These are phyloP conservation scores for Globisporangium cylindrosporum DNA, from an alignment of 352 stramenopile genomes.

Conservation along the genomic window DNA sequence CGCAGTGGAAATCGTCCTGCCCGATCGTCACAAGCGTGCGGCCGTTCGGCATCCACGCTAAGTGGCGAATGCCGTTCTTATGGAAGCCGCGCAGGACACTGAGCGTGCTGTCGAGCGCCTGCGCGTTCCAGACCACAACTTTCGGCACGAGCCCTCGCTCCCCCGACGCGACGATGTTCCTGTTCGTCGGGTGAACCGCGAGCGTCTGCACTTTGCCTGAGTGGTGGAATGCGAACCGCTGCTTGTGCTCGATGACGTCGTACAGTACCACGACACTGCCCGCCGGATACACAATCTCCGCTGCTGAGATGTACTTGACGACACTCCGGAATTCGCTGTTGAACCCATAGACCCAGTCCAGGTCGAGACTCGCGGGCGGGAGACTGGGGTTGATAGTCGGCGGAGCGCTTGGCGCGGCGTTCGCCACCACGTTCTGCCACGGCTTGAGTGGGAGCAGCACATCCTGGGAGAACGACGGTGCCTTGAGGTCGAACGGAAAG, in stretches of 20 bases:
- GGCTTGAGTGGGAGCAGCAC: constrained; percentile 31
- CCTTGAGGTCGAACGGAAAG: constrained; percentile 44
- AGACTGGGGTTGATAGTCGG: constrained; percentile 47
- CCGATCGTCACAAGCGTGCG: constrained; percentile 64
- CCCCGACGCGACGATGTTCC: constrained; percentile 50
- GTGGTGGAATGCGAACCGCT: constrained; percentile 65
- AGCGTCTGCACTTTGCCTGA: constrained; percentile 56
- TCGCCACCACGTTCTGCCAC: constrained; percentile 63
- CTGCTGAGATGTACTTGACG: constrained; percentile 59
- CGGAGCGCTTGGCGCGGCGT: constrained; percentile 53
- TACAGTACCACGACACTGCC: constrained; percentile 66
- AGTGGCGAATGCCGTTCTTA: constrained; percentile 48
- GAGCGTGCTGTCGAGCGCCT: constrained; percentile 37
- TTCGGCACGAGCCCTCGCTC: constrained; percentile 58
- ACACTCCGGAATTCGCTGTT: constrained; percentile 64
- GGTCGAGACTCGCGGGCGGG: constrained; percentile 55
- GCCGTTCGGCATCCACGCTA: constrained; percentile 75
- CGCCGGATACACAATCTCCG: constrained; percentile 63
- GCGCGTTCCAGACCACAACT: constrained; percentile 65
- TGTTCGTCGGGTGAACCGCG: constrained; percentile 50
- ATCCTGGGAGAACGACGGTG: constrained; percentile 32
- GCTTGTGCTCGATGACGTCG: constrained; percentile 66
- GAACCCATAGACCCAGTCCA: constrained; percentile 82
- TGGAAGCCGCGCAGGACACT: constrained; percentile 71
- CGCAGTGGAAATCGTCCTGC: constrained; percentile 62